Conservation (phyloP, 208 protist genomes). For the Angomonas deanei region DNA sequence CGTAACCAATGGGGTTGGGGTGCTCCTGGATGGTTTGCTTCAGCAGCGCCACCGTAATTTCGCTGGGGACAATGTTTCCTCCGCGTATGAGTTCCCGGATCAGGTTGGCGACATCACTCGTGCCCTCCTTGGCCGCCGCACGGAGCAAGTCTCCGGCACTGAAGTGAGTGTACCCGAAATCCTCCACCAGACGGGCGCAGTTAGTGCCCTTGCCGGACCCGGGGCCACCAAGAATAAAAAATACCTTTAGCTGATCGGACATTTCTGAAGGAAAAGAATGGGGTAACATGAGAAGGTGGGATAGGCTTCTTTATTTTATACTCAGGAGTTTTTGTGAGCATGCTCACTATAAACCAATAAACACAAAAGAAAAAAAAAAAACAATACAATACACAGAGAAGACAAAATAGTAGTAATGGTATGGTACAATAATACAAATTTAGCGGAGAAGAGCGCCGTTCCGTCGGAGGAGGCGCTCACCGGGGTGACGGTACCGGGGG, state of each 20-base stretch:
- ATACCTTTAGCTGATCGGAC: conserved; percentile 41
- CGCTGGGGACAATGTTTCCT: conserved; percentile 81
- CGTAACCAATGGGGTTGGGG: conserved; percentile 65
- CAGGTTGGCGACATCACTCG: conserved; percentile 64
- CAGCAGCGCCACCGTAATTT: conserved; percentile 85
- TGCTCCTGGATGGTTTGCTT: conserved; percentile 45
- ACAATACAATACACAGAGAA: no score
- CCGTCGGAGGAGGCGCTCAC: conserved; percentile 27
- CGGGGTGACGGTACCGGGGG: conserved; percentile 60
- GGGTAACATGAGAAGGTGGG: no score
- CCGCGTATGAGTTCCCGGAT: conserved; percentile 53
- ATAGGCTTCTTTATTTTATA: no score
- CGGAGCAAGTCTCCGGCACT: conserved; percentile 83
- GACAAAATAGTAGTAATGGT: no score
- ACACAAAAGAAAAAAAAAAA: no score
- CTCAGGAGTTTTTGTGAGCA: no score
- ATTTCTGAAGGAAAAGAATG: conserved; percentile 1
- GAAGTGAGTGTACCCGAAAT: conserved; percentile 85
- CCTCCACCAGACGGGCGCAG: conserved; percentile 63
- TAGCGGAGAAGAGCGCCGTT: not conserved
- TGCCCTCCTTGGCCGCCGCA: conserved; percentile 48
- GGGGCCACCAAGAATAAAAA: conserved; percentile 86
- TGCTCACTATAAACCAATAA: no score
- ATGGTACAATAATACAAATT: no score
- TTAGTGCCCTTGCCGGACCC: conserved; percentile 85